These are phyloP conservation scores for Penicillium sp. DNA, from an alignment of 2,329 filamentous ascomycete species.

Conservation along the genomic window DNA sequence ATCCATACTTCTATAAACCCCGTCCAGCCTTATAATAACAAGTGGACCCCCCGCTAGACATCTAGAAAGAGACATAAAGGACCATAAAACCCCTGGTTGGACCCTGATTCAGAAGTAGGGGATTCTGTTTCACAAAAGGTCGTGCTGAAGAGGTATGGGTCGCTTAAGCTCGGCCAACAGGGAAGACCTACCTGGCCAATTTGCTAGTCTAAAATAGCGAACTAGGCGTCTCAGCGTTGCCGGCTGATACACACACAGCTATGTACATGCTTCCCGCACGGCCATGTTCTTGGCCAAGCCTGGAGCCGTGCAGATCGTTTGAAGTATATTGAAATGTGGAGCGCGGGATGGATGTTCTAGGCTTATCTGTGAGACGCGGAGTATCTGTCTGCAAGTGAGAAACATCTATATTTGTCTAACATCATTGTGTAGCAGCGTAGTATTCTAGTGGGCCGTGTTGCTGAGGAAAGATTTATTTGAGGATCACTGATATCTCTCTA, in stretches of 20 bases:
- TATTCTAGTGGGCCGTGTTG: too few species aligned
- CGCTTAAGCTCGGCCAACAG: background rate
- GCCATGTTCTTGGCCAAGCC: background rate
- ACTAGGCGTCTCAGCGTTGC: background rate
- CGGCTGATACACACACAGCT: background rate
- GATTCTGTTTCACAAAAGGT: background rate
- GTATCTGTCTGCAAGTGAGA: background rate
- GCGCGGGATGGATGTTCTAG: background rate
- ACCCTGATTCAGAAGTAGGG: background rate
- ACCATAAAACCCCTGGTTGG: too few species aligned
- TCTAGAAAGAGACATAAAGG: too few species aligned
- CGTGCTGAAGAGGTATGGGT: background rate
- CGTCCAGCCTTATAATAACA: too few species aligned
- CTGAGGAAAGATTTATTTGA: too few species aligned
- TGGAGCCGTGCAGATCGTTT: conserved; percentile 2
- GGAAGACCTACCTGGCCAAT: background rate
- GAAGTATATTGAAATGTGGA: background rate
- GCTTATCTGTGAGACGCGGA: background rate
- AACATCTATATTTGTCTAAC: background rate
- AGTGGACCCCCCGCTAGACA: too few species aligned
- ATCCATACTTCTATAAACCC: too few species aligned
- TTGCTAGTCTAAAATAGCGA: background rate
- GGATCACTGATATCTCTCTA: background rate
- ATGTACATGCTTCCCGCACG: background rate
- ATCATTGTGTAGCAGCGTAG: background rate